Evolutionary conservation across 768 basidiomycete genomes (phyloP).

Genomic region (Auricularia sp.): DNA sequence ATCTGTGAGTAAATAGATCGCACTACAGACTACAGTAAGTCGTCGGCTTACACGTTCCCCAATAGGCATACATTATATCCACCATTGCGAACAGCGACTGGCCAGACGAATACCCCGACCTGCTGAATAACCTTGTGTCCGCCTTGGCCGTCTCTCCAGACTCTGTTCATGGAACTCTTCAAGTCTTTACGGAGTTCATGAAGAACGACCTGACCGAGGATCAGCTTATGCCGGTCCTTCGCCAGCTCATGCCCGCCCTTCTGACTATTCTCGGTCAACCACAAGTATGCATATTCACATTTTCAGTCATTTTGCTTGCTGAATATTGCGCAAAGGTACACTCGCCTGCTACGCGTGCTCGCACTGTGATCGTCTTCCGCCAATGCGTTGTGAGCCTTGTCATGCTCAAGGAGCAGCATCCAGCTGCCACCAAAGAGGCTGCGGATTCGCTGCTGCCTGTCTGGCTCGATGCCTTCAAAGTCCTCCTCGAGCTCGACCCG

Average conservation of each 20-base stretch:
- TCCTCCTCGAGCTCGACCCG: conserved; percentile 57
- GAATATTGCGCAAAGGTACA: conserved; percentile 29
- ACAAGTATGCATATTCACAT: conserved; percentile 36
- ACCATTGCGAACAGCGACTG: conserved; percentile 86
- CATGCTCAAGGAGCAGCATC: conserved; percentile 92
- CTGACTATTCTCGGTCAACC: conserved; percentile 66
- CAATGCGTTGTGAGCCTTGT: conserved; percentile 84
- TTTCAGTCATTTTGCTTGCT: too few relatives aligned
- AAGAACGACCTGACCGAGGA: conserved; percentile 89
- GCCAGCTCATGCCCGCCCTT: conserved; percentile 78
- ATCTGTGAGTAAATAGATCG: conserved; percentile 41
- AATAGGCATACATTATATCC: conserved; percentile 78
- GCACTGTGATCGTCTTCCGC: conserved; percentile 78
- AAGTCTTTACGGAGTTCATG: conserved; percentile 90
- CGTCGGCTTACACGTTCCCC: not conserved
- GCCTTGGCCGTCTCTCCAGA: conserved; percentile 63
- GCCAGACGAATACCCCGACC: conserved; percentile 92
- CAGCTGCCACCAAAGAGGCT: conserved; percentile 76
- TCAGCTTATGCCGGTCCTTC: conserved; percentile 86
- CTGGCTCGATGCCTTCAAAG: conserved; percentile 88
- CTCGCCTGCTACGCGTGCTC: conserved; percentile 70
- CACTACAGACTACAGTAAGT: not conserved
- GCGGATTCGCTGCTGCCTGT: conserved; percentile 68
- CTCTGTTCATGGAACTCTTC: conserved; percentile 91
- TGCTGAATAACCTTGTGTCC: conserved; percentile 64